Percentiles rank a stretch among this genome's conserved stretches.
These are phyloP conservation scores for Heracleum sosnowskyi DNA, from an alignment of 129 eudicot species.

Conservation along the genomic window DNA sequence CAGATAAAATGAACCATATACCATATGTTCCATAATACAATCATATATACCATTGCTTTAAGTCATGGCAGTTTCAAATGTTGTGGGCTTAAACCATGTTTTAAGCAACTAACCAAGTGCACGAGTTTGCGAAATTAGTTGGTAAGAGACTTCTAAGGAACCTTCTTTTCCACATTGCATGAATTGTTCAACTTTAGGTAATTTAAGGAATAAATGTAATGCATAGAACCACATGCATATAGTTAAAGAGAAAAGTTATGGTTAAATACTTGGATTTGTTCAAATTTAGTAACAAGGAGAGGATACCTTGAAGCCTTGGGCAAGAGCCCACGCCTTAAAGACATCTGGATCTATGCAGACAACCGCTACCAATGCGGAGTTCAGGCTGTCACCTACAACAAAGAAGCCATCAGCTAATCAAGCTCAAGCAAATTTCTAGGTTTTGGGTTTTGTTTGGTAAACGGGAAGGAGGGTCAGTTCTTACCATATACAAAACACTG, in stretches of 20 bases:
- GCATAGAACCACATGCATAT: not conserved
- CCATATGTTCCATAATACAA: not conserved
- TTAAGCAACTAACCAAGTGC: not conserved
- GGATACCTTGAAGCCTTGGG: slow-evolving; percentile 69
- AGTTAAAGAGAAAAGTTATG: not conserved
- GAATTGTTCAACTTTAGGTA: not conserved
- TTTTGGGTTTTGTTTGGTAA: not conserved
- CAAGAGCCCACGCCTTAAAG: slow-evolving; percentile 58
- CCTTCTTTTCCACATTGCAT: not conserved
- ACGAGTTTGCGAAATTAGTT: not conserved
- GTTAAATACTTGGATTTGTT: not conserved
- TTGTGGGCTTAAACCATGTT: slow-evolving; percentile 3
- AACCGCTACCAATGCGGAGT: slow-evolving; percentile 68
- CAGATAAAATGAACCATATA: not conserved
- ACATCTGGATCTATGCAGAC: slow-evolving; percentile 65
- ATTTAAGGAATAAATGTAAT: not conserved
- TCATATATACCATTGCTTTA: not conserved
- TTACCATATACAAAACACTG: slow-evolving; percentile 85
- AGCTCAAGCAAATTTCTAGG: not conserved
- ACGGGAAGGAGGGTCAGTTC: slow-evolving; percentile 12
- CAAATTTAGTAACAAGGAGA: slow-evolving; percentile 1
- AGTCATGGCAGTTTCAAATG: not conserved
- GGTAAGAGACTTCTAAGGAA: not conserved
- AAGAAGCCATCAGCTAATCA: not conserved
- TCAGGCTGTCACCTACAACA: slow-evolving; percentile 74